Percentiles rank a stretch among this genome's conserved stretches.
phyloP scores from a whole-genome alignment of 2,329 filamentous ascomycete species.

The Nannizzia gypsea region DNA sequence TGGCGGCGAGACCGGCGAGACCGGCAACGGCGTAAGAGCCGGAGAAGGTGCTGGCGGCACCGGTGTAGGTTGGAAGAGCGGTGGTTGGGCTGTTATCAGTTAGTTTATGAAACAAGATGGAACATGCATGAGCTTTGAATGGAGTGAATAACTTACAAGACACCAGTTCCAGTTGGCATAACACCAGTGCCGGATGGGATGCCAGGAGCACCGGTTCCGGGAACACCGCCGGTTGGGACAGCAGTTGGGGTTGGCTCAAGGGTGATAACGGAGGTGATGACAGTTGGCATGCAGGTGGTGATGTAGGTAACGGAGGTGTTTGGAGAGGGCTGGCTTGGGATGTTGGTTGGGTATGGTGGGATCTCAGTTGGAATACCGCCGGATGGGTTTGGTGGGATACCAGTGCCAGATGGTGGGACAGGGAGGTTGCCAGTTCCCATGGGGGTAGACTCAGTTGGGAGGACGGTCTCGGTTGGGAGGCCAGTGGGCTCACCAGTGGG shows the following conservation, averaged over 20 bases:
- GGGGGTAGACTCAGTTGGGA: constrained; percentile 10
- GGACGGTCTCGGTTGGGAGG: neutral
- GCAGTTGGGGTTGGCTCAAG: constrained; percentile 13
- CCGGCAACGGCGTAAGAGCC: constrained; percentile 21
- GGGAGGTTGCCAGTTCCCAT: neutral
- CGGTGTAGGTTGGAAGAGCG: constrained; percentile 19
- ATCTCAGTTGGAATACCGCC: neutral
- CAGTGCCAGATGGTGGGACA: constrained; percentile 12
- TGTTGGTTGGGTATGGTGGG: constrained; percentile 7
- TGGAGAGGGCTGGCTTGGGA: neutral
- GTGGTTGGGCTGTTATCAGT: constrained; percentile 4
- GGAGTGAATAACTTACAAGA: neutral
- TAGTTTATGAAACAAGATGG: neutral
- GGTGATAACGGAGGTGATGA: constrained; percentile 13
- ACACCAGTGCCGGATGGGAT: constrained; percentile 6
- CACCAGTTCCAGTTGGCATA: constrained; percentile 2
- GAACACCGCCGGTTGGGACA: constrained; percentile 6
- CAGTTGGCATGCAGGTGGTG: constrained; percentile 35
- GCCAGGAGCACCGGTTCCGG: constrained; percentile 6
- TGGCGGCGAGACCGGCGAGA: constrained; percentile 21
- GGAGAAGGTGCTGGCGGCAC: constrained; percentile 21
- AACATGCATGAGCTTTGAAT: neutral
- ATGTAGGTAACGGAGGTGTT: constrained; percentile 35
- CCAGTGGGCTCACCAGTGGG: neutral
- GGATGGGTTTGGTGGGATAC: constrained; percentile 27